These are phyloP conservation scores for Aspergillus sp. DNA, from an alignment of 2,329 filamentous ascomycete species.

Conservation along the genomic window DNA sequence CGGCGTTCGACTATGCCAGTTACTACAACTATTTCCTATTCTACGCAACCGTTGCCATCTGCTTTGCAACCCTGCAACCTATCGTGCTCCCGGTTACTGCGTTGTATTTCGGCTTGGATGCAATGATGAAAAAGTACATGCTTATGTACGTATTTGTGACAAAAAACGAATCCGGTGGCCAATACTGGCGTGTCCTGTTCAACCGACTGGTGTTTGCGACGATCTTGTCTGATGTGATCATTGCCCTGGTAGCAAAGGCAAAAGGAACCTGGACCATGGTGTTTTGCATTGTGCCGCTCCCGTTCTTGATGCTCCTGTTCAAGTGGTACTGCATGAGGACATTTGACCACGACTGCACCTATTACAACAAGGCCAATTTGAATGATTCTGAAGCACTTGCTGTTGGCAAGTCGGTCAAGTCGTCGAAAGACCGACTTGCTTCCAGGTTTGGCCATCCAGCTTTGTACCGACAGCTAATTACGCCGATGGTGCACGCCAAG, in stretches of 20 bases:
- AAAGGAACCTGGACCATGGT: conserved; percentile 67
- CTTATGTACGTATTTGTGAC: conserved; percentile 93
- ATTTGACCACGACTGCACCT: conserved; percentile 80
- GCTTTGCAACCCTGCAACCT: conserved; percentile 82
- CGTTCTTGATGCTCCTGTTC: conserved; percentile 76
- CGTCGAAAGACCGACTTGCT: conserved; percentile 64
- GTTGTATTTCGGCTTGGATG: conserved; percentile 84
- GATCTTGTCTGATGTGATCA: conserved; percentile 74
- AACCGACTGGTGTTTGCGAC: conserved; percentile 87
- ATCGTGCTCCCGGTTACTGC: conserved; percentile 82
- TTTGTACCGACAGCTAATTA: conserved; percentile 83
- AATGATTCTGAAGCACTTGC: conserved; percentile 49
- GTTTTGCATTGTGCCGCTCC: conserved; percentile 69
- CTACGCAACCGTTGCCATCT: conserved; percentile 85
- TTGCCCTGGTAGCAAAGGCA: conserved; percentile 73
- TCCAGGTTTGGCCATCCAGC: conserved; percentile 85
- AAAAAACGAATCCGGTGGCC: conserved; percentile 91
- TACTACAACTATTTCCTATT: conserved; percentile 99
- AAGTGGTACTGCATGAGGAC: conserved; percentile 76
- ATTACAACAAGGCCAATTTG: conserved; percentile 68
- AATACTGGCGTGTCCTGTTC: conserved; percentile 87
- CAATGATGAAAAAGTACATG: conserved; percentile 91
- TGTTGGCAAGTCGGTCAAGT: conserved; percentile 38
- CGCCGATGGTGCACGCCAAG: conserved; percentile 92
- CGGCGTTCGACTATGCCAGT: conserved; percentile 87